Conservation (phyloP, 116 monocot genomes). For the Iris pallida region DNA sequence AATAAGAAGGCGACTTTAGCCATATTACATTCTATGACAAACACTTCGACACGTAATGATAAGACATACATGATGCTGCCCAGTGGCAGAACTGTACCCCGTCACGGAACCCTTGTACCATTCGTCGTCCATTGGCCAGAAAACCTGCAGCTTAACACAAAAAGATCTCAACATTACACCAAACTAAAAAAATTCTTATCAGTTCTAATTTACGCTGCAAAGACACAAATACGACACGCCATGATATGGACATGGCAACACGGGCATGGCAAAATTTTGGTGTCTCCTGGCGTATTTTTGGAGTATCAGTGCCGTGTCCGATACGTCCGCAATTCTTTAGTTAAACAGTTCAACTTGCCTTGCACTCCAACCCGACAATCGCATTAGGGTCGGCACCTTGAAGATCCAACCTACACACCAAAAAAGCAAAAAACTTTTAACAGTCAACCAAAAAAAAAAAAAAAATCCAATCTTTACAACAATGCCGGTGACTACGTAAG, state of each 20-base stretch:
- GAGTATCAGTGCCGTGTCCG: no score
- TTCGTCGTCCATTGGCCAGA: conserved; percentile 87
- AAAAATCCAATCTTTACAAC: background rate
- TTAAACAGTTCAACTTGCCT: conserved; percentile 35
- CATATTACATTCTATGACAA: no score
- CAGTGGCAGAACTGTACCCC: conserved; percentile 40
- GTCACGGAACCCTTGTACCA: conserved; percentile 79
- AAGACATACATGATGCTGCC: conserved; percentile 54
- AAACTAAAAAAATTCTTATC: background rate
- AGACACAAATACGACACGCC: background rate
- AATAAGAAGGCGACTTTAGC: no score
- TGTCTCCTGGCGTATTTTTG: no score
- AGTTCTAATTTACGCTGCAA: background rate
- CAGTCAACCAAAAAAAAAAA: background rate
- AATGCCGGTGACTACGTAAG: background rate
- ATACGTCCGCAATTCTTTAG: no score
- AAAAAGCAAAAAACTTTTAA: background rate
- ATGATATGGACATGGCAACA: no score
- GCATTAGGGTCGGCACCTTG: conserved; percentile 61
- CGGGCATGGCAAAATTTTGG: no score
- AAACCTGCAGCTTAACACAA: conserved; percentile 46
- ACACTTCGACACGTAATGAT: background rate
- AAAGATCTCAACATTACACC: conserved; percentile 4
- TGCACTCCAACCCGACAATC: conserved; percentile 79
- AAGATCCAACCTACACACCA: conserved; percentile 51